Evolutionary conservation across 163 green algal species (phyloP).

Genomic region (Trebouxiophyceae sp.): DNA sequence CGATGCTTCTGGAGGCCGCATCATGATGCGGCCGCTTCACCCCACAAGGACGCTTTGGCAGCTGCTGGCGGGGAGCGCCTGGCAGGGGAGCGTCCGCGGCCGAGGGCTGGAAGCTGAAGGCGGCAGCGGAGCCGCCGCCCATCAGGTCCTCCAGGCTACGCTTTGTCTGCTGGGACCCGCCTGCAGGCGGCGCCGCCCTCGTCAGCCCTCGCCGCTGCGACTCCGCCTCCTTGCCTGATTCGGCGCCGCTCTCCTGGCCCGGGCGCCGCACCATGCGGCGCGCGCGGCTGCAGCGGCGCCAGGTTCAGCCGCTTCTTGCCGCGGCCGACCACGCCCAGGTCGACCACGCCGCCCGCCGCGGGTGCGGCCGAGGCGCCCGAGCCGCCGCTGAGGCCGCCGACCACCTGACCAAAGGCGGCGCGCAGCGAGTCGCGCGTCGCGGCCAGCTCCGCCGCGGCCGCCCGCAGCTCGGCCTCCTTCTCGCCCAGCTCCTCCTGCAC

Average conservation of each 20-base stretch:
- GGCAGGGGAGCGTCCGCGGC: no score
- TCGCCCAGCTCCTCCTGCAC: conserved; percentile 38
- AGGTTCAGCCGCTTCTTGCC: conserved; percentile 47
- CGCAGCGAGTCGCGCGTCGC: conserved; percentile 24
- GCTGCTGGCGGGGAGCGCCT: no score
- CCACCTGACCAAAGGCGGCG: conserved; percentile 21
- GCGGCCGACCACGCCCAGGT: conserved; percentile 47
- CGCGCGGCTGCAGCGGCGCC: background rate
- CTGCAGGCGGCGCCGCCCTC: background rate
- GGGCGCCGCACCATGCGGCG: no score
- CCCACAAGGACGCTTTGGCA: no score
- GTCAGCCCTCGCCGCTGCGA: background rate
- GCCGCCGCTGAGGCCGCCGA: conserved; percentile 1
- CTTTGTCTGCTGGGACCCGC: conserved; percentile 11
- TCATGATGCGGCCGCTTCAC: no score
- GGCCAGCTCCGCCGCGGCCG: conserved; percentile 18
- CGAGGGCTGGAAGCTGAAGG: no score
- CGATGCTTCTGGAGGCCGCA: no score
- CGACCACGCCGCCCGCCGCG: background rate
- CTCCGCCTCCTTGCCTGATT: background rate
- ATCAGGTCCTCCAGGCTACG: conserved; percentile 40
- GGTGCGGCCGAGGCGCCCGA: background rate
- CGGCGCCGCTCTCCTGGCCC: background rate
- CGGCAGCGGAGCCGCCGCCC: no score
- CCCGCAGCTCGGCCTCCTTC: conserved; percentile 44